Percentiles rank a stretch among this genome's conserved stretches.
Conservation (phyloP, 148 eudicot species). For the Agrostemma githago region DNA sequence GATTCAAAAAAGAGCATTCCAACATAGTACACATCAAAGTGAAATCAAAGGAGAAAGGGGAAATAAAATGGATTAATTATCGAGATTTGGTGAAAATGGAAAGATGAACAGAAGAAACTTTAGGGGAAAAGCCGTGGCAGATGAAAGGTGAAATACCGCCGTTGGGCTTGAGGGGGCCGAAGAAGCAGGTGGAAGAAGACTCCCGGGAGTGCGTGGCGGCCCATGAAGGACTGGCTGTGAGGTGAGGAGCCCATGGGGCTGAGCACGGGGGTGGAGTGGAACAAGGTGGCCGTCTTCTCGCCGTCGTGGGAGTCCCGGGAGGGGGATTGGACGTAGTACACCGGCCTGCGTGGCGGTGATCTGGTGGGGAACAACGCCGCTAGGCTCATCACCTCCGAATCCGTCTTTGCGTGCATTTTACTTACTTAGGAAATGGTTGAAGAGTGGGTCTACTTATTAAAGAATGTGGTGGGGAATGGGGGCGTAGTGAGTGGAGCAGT, state of each 20-base stretch:
- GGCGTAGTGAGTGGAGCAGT: too few species aligned
- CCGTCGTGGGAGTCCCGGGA: conserved; percentile 85
- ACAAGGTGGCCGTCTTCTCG: conserved; percentile 65
- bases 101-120: too few species aligned
- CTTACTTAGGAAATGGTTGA: too few species aligned
- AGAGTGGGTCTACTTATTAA: too few species aligned
- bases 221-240: conserved; percentile 69
- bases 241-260: conserved; percentile 77
- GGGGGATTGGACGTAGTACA: conserved; percentile 81
- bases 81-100: too few species aligned
- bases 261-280: conserved; percentile 67
- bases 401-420: conserved; percentile 70
- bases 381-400: conserved; percentile 77
- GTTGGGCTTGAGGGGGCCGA: conserved; percentile 70
- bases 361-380: conserved; percentile 67
- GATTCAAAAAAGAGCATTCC: too few species aligned
- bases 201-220: conserved; percentile 82
- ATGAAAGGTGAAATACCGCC: too few species aligned
- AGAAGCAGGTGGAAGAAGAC: conserved; percentile 71
- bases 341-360: conserved; percentile 50
- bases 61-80: too few species aligned
- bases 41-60: too few species aligned
- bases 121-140: too few species aligned
- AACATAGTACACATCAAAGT: too few species aligned
- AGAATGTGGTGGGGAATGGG: too few species aligned